Percentiles rank a stretch among this genome's conserved stretches.
These are phyloP conservation scores for Oropetium thomaeum DNA, from an alignment of 176 grass and related monocot species.

Conservation along the genomic window DNA sequence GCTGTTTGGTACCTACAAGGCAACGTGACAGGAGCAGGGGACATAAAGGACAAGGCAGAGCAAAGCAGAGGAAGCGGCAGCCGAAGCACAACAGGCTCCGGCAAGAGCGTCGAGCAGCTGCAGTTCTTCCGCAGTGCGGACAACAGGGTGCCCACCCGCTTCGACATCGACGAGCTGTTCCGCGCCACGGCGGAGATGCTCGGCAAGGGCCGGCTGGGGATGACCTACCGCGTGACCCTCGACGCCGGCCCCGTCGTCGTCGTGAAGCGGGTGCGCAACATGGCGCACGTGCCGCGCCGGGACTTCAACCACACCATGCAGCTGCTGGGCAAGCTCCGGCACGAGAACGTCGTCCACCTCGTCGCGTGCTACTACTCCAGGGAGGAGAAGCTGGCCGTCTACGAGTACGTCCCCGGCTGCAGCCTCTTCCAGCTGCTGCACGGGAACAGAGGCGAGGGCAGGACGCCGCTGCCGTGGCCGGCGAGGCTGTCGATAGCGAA, in stretches of 20 bases:
- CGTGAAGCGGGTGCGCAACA: constrained; percentile 87
- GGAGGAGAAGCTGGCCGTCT: constrained; percentile 84
- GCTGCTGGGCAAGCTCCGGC: constrained; percentile 72
- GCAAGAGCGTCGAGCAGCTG: constrained; percentile 39
- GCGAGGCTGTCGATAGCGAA: constrained; percentile 64
- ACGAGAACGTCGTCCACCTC: constrained; percentile 80
- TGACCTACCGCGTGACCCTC: constrained; percentile 71
- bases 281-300: constrained; percentile 51
- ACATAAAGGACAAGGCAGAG: constrained; percentile 53
- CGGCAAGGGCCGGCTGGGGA: constrained; percentile 74
- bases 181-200: constrained; percentile 74
- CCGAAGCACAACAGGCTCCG: constrained; percentile 33
- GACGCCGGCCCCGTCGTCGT: constrained; percentile 36
- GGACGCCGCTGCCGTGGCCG: constrained; percentile 70
- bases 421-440: constrained; percentile 90
- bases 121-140: constrained; percentile 58
- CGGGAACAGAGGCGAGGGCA: constrained; percentile 70
- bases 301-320: constrained; percentile 79
- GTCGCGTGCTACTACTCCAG: constrained; percentile 69
- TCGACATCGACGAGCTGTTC: constrained; percentile 65
- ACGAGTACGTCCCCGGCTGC: constrained; percentile 60
- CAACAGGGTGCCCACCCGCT: constrained; percentile 44
- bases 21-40: constrained; percentile 13
- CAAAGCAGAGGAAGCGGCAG: constrained; percentile 36
- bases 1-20: background rate